phyloP scores from a whole-genome alignment of 257 asterid genomes.

The Vinca minor region DNA sequence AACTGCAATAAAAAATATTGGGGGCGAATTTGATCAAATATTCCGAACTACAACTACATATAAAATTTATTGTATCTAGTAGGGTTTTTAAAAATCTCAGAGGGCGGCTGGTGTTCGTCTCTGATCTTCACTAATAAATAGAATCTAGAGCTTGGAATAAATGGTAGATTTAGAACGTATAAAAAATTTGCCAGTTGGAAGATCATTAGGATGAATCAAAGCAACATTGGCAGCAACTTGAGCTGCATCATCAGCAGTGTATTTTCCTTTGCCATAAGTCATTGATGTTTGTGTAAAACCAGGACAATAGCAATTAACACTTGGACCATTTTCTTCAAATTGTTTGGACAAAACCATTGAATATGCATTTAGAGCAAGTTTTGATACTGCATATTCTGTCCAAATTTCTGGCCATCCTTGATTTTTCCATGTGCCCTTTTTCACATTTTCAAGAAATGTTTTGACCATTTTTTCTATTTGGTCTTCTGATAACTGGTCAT shows the following conservation, averaged over 20 bases:
- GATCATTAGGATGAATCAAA: conserved; percentile 36
- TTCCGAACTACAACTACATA: too few species aligned
- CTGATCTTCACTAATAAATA: too few species aligned
- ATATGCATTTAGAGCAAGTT: conserved; percentile 60
- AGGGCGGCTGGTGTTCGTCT: too few species aligned
- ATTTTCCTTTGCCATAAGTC: conserved; percentile 58
- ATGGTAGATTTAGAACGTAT: conserved; percentile 14
- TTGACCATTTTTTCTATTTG: conserved; percentile 40
- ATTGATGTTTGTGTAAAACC: conserved; percentile 76
- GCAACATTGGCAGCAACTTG: conserved; percentile 30
- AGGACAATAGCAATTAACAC: conserved; percentile 69
- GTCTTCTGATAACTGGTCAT: conserved; percentile 39
- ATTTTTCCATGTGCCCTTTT: conserved; percentile 43
- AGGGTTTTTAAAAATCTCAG: too few species aligned
- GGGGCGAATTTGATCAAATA: too few species aligned
- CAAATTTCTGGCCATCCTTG: conserved; percentile 75
- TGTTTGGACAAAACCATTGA: conserved; percentile 49
- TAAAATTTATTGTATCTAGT: too few species aligned
- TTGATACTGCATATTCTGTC: conserved; percentile 80
- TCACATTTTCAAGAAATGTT: conserved; percentile 45
- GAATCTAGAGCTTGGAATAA: conserved; percentile 44
- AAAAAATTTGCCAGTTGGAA: conserved; percentile 52
- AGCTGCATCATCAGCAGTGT: conserved; percentile 45
- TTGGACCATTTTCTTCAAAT: conserved; percentile 22
- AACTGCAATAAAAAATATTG: too few species aligned